Percentiles rank a stretch among this genome's conserved stretches.
These are phyloP conservation scores for Neoascochyta sp. DNA, from an alignment of 2,329 filamentous ascomycete species.

Conservation along the genomic window DNA sequence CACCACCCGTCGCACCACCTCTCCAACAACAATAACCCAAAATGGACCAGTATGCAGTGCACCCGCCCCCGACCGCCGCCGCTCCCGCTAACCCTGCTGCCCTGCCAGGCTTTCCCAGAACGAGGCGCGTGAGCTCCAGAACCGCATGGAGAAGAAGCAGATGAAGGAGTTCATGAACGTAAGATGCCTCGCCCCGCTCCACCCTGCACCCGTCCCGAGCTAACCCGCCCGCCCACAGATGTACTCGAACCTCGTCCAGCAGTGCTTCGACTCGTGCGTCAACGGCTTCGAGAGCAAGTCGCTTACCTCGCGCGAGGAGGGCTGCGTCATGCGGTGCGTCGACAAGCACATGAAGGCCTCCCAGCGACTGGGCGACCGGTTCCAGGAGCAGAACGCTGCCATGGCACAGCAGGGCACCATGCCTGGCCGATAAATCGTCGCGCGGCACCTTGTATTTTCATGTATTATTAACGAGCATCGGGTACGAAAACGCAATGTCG, in stretches of 20 bases:
- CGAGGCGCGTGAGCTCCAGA: conserved; percentile 90
- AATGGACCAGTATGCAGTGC: conserved; percentile 43
- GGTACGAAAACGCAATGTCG: too few relatives aligned
- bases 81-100: conserved; percentile 10
- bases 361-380: conserved; percentile 85
- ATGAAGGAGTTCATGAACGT: conserved; percentile 99
- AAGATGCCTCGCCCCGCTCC: conserved; percentile 39
- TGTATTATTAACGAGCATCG: too few relatives aligned
- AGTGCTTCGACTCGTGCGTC: conserved; percentile 96
- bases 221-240: conserved; percentile 47
- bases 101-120: conserved; percentile 61
- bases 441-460: too few relatives aligned
- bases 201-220: conserved; percentile 1
- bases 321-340: conserved; percentile 91
- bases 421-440: conserved; percentile 41
- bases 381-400: conserved; percentile 69
- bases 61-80: neutral
- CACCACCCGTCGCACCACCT: too few relatives aligned
- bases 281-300: conserved; percentile 99
- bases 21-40: conserved; percentile 2
- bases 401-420: conserved; percentile 61
- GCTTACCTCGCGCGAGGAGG: conserved; percentile 79
- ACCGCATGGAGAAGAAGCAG: conserved; percentile 95
- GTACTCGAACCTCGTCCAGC: conserved; percentile 72
- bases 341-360: conserved; percentile 93